phyloP scores from a whole-genome alignment of 192 early-diverging fungal species.

The Funneliformis geosporum region DNA sequence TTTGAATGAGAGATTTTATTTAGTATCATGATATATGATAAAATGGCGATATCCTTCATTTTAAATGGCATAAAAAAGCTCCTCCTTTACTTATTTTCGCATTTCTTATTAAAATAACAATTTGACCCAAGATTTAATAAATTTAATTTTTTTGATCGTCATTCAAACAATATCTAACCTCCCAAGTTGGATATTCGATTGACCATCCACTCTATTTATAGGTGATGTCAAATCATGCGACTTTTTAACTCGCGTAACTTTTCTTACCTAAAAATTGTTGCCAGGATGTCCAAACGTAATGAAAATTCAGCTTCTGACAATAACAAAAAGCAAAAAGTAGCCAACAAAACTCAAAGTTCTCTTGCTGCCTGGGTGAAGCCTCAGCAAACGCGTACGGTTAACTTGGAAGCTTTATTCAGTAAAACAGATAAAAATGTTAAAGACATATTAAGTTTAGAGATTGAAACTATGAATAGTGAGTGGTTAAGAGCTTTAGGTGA shows the following conservation, averaged over 20 bases:
- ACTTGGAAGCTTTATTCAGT: background rate
- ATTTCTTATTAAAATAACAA: too few species aligned
- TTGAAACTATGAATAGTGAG: constrained; percentile 68
- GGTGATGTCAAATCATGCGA: too few species aligned
- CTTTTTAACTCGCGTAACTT: background rate
- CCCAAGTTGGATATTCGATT: too few species aligned
- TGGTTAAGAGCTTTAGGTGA: constrained; percentile 65
- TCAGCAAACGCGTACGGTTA: background rate
- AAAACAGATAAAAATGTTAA: background rate
- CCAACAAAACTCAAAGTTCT: background rate
- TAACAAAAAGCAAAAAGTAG: background rate
- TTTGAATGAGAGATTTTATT: too few species aligned
- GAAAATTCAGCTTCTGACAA: background rate
- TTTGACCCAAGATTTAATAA: too few species aligned
- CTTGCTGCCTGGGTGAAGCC: background rate
- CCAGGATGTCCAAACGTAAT: background rate
- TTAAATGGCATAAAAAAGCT: too few species aligned
- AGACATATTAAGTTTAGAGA: constrained; percentile 56
- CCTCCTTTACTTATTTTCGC: too few species aligned
- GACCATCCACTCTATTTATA: too few species aligned
- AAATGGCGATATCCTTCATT: too few species aligned
- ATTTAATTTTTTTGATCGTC: too few species aligned
- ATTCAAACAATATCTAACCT: too few species aligned
- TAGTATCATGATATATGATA: too few species aligned
- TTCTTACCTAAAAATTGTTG: background rate